Evolutionary conservation across 352 stramenopile species (phyloP), one percentile per base, ranked within the genome.

Genomic region (Pythium chondricola): DNA sequence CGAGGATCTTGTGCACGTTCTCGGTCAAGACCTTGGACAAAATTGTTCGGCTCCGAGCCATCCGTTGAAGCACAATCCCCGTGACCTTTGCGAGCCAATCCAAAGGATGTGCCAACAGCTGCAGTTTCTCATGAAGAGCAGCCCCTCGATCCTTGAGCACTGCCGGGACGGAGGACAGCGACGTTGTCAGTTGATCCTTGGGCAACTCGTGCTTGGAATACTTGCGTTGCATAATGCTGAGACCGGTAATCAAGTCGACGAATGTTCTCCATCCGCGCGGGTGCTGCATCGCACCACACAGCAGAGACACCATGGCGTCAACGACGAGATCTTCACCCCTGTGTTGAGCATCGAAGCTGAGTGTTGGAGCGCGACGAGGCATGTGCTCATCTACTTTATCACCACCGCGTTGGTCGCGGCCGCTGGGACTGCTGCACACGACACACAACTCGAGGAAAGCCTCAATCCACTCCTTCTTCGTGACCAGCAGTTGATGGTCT

Each of bases 311-410:
- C 35, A 92, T 84, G 6, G 74, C 87, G 46, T 94, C 83, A 3
- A 93, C 53, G 2, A 94, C 79, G 17, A 94, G 43, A 53, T 94
- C 83, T 52, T 92, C 78, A 2, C 78, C 79, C 0, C 78, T 92
- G 26, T 85, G 80, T 38, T 60, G 74, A 14, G 76, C 69, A 26
- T 88, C 75, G 35, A 85, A 71, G 45, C 76, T 86, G 39, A 75
- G 85, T 1, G 70, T 71, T 14, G 36, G 13, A 0, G 27, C 11
- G 29, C 48, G 41, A 18, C 35, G 36, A n/a, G n/a, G n/a, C n/a
- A n/a, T n/a, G n/a, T n/a, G n/a, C n/a, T n/a, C n/a, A n/a, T n/a
- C n/a, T n/a, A n/a, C n/a, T 7, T 32, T 39, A 7, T 43, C 36
- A 13, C 61, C 60, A 44, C 48, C 38, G 11, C 11, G 22, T n/a